These are phyloP conservation scores for Xylariales sp. DNA, from an alignment of 2,329 filamentous ascomycete genomes.

Conservation along the genomic window DNA sequence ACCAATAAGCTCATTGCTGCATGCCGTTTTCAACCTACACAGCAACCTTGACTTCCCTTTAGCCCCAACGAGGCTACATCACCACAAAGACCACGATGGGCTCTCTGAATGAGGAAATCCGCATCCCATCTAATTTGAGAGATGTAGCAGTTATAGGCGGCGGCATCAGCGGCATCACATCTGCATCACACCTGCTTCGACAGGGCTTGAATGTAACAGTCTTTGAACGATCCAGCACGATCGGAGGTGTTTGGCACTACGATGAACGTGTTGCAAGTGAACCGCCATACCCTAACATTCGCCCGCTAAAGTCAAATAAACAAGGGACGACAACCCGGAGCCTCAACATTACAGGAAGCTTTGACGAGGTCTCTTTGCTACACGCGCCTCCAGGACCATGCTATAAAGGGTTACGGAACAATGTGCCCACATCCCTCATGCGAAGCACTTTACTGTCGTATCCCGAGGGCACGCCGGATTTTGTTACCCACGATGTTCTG, in stretches of 20 bases:
- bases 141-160: slow-evolving; percentile 59
- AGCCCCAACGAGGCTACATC: too few species aligned
- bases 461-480: slow-evolving; percentile 55
- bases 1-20: too few species aligned
- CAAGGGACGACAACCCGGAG: slow-evolving; percentile 4
- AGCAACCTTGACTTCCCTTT: too few species aligned
- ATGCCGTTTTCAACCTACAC: too few species aligned
- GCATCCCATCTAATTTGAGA: slow-evolving; percentile 16
- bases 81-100: too few species aligned
- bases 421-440: slow-evolving; percentile 61
- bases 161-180: slow-evolving; percentile 57
- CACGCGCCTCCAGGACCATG: slow-evolving; percentile 49
- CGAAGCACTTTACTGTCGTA: slow-evolving; percentile 41
- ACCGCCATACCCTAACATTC: slow-evolving; percentile 21
- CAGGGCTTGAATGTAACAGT: slow-evolving; percentile 55
- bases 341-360: slow-evolving; percentile 7
- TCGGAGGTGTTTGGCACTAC: slow-evolving; percentile 66
- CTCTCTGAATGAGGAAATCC: slow-evolving; percentile 8
- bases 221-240: slow-evolving; percentile 56
- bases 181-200: slow-evolving; percentile 59
- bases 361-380: slow-evolving; percentile 29
- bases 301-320: slow-evolving; percentile 15
- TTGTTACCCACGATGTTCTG: slow-evolving; percentile 52
- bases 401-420: slow-evolving; percentile 61
- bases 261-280: slow-evolving; percentile 43